phyloP scores from a whole-genome alignment of 805 yeast species.

The Schizosaccharomyces octosporus region DNA sequence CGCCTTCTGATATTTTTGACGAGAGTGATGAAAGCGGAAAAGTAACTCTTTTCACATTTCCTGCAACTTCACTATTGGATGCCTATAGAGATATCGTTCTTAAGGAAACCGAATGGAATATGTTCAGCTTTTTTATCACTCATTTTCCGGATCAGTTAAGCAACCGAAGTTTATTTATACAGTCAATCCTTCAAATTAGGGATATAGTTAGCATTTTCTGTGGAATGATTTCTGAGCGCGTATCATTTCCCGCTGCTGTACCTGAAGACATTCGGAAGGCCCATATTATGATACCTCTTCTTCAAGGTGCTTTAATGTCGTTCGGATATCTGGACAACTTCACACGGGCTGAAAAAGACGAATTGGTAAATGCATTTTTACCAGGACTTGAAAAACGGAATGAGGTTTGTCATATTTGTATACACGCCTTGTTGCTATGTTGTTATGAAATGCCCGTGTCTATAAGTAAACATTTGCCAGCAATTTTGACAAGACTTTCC shows the following conservation, averaged over 20 bases:
- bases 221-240: conserved; percentile 29
- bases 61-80: conserved; percentile 20
- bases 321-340: conserved; percentile 32
- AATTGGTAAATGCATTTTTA: conserved; percentile 32
- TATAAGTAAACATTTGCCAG: conserved; percentile 36
- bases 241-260: conserved; percentile 19
- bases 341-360: conserved; percentile 35
- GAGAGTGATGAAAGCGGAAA: neutral
- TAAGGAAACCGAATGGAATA: conserved; percentile 40
- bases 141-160: conserved; percentile 50
- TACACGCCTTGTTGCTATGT: conserved; percentile 50
- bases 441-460: conserved; percentile 62
- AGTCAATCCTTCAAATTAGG: conserved; percentile 19
- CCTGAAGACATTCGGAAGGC: conserved; percentile 26
- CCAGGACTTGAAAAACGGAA: conserved; percentile 52
- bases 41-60: neutral
- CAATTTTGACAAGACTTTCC: conserved; percentile 2
- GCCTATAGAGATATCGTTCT: conserved; percentile 26
- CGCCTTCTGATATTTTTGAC: neutral
- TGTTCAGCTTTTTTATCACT: conserved; percentile 38
- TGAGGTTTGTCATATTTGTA: conserved; percentile 49
- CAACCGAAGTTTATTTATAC: conserved; percentile 27
- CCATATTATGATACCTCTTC: conserved; percentile 41
- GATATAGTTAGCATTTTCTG: conserved; percentile 26
- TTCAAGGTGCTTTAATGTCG: conserved; percentile 30